A percentile compares a stretch with the other conserved stretches of the same genome.
These are phyloP conservation scores for Inosperma sp. DNA, from an alignment of 768 basidiomycete species.

Conservation along the genomic window DNA sequence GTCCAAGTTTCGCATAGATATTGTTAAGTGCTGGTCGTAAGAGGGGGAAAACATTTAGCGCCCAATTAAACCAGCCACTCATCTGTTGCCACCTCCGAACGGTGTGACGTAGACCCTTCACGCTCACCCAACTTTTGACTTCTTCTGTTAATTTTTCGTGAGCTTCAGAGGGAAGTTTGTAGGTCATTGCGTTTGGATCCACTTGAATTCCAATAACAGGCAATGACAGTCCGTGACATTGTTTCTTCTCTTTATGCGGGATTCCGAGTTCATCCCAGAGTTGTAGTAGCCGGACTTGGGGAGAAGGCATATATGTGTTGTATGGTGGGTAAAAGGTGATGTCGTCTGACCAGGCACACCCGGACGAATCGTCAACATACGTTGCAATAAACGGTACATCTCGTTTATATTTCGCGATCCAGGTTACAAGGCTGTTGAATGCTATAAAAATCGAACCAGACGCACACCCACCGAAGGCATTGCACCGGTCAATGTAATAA, in stretches of 20 bases:
- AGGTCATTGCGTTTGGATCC: slow-evolving; percentile 27
- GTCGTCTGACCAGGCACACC: slow-evolving; percentile 16
- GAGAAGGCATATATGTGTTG: slow-evolving; percentile 17
- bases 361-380: slow-evolving; percentile 34
- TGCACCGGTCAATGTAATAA: slow-evolving; percentile 20
- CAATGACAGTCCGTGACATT: slow-evolving; percentile 26
- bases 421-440: slow-evolving; percentile 31
- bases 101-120: not conserved
- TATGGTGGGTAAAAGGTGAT: slow-evolving; percentile 29
- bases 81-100: slow-evolving; percentile 18
- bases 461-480: slow-evolving; percentile 23
- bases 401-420: slow-evolving; percentile 31
- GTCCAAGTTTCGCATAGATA: slow-evolving; percentile 26
- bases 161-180: slow-evolving; percentile 19
- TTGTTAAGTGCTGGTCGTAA: slow-evolving; percentile 24
- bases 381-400: slow-evolving; percentile 18
- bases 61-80: slow-evolving; percentile 30
- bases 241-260: slow-evolving; percentile 37
- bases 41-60: slow-evolving; percentile 29
- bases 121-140: not conserved
- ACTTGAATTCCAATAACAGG: slow-evolving; percentile 38
- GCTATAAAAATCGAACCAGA: slow-evolving; percentile 25
- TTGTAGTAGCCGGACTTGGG: slow-evolving; percentile 29
- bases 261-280: slow-evolving; percentile 38
- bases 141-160: not conserved